These are phyloP conservation scores for Penicillium fimorum DNA, from an alignment of 495 filamentous ascomycete species.

Conservation along the genomic window DNA sequence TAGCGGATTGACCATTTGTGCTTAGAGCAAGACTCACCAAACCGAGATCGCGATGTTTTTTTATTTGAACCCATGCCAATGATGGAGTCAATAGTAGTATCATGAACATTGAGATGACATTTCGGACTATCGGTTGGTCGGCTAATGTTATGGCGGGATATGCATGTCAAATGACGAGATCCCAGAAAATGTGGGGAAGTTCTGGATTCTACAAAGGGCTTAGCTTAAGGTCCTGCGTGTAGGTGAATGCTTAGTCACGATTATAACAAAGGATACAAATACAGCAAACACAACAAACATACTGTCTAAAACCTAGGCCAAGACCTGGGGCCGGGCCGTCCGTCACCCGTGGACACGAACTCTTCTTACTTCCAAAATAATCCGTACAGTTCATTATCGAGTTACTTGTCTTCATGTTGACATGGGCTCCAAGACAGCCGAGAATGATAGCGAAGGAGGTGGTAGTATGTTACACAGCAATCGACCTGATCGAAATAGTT, in stretches of 20 bases:
- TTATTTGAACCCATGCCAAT: constrained; percentile 7
- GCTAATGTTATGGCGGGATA: constrained; percentile 4
- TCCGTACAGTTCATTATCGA: neutral
- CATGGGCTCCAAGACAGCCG: constrained; percentile 33
- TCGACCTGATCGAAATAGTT: neutral
- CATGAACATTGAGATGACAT: neutral
- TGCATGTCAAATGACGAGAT: constrained; percentile 2
- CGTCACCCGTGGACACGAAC: neutral
- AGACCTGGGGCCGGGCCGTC: no score
- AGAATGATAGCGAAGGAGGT: constrained; percentile 25
- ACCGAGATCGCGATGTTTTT: constrained; percentile 23
- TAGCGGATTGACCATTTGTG: neutral
- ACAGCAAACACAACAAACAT: neutral
- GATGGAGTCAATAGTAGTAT: neutral
- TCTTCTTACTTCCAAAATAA: neutral
- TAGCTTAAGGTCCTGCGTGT: no score
- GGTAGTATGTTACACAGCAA: constrained; percentile 18
- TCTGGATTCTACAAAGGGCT: neutral
- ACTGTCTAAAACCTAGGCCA: no score
- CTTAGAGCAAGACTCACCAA: constrained; percentile 15
- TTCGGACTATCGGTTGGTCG: neutral
- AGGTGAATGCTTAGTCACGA: no score
- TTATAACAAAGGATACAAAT: no score
- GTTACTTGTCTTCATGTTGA: constrained; percentile 21
- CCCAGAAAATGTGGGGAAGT: neutral